A percentile compares a stretch with the other conserved stretches of the same genome.
Evolutionary conservation across 2,329 filamentous ascomycete genomes (phyloP).

Genomic region (Penicillium rolfsii): DNA sequence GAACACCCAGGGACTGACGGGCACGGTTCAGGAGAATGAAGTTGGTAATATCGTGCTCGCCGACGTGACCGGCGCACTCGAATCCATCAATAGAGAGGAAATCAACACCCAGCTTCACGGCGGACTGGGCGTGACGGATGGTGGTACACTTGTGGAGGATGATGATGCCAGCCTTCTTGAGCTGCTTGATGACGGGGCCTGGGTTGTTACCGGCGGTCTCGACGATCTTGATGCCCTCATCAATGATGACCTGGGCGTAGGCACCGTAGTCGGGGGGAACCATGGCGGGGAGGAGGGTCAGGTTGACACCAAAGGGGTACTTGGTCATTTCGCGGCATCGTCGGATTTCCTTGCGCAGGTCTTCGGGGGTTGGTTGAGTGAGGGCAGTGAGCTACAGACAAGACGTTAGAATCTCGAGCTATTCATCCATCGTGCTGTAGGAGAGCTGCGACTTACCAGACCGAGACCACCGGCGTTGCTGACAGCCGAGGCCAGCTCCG

Average conservation of each 20-base stretch:
- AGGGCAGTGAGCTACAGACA: conserved; percentile 57
- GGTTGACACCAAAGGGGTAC: conserved; percentile 81
- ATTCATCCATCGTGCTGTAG: not conserved
- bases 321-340: conserved; percentile 73
- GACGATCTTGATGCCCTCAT: conserved; percentile 87
- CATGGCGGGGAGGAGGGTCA: conserved; percentile 88
- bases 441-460: conserved; percentile 44
- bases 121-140: conserved; percentile 87
- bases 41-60: conserved; percentile 58
- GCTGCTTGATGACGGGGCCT: conserved; percentile 83
- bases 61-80: conserved; percentile 79
- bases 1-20: conserved; percentile 78
- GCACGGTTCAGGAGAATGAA: conserved; percentile 75
- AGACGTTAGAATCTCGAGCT: conserved; percentile 5
- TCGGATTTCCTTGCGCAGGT: conserved; percentile 89
- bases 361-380: conserved; percentile 89
- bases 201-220: conserved; percentile 92
- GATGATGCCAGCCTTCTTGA: conserved; percentile 77
- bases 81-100: conserved; percentile 97
- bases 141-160: conserved; percentile 98
- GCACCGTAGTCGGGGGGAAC: conserved; percentile 89
- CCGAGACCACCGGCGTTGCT: conserved; percentile 58
- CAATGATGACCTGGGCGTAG: conserved; percentile 89
- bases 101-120: conserved; percentile 92
- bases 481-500: conserved; percentile 57